Percentiles rank a stretch among this genome's conserved stretches.
Evolutionary conservation across 768 basidiomycete genomes (phyloP).

Genomic region (Calvatia gigantea): DNA sequence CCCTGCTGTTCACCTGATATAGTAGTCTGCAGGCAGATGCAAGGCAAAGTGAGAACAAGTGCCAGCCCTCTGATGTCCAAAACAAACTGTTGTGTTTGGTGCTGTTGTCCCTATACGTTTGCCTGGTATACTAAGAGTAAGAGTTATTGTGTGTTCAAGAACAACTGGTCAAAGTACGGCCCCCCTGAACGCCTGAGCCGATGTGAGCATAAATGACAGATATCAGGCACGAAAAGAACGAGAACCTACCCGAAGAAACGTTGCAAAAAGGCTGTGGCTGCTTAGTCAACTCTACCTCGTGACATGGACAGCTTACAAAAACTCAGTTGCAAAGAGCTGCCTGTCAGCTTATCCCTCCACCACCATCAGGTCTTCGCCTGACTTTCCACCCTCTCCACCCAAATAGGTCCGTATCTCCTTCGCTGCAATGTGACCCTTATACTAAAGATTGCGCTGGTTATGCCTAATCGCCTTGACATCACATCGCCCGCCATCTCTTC

Average conservation of each 20-base stretch:
- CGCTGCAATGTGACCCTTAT: slow-evolving; percentile 11
- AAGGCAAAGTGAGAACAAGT: background rate
- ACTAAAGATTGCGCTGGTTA: slow-evolving; percentile 1
- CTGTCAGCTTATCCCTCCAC: slow-evolving; percentile 46
- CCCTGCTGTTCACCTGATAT: background rate
- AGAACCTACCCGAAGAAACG: background rate
- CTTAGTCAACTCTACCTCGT: slow-evolving; percentile 36
- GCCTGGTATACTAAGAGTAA: too few species aligned
- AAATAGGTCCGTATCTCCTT: slow-evolving; percentile 30
- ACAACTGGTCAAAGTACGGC: too few species aligned
- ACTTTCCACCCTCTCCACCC: slow-evolving; percentile 19
- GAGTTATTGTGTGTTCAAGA: too few species aligned
- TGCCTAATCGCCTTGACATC: slow-evolving; percentile 31
- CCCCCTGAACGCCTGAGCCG: too few species aligned
- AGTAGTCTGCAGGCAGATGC: background rate
- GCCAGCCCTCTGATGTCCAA: background rate
- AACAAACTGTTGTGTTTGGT: background rate
- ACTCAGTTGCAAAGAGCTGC: slow-evolving; percentile 40
- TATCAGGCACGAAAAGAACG: too few species aligned
- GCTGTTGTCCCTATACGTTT: too few species aligned
- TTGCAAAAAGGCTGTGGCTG: slow-evolving; percentile 13
- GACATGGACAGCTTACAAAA: slow-evolving; percentile 36
- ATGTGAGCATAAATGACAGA: background rate
- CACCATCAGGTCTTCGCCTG: slow-evolving; percentile 37
- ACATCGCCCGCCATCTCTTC: slow-evolving; percentile 19